Evolutionary conservation across 2,329 filamentous ascomycete species (phyloP).

Genomic region (Cryphonectria radicalis): DNA sequence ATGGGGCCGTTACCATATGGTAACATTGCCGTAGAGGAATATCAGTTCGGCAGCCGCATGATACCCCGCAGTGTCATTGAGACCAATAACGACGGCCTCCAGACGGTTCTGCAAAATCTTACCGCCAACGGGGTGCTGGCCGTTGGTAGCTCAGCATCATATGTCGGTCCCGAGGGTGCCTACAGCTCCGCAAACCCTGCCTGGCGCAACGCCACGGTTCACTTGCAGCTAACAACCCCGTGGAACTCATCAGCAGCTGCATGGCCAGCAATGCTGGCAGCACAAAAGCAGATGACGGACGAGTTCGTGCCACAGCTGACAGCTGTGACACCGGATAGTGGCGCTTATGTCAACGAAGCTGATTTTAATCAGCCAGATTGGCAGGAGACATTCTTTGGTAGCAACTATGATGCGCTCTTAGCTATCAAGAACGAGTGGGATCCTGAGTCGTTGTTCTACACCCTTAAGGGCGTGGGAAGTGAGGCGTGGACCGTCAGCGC

Average conservation of each 20-base stretch:
- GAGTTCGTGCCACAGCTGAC: conserved; percentile 38
- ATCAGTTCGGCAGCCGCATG: conserved; percentile 43
- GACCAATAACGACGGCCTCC: conserved; percentile 37
- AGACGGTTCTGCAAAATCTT: conserved; percentile 38
- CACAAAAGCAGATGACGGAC: conserved; percentile 39
- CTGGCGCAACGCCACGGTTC: conserved; percentile 42
- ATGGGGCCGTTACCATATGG: conserved; percentile 43
- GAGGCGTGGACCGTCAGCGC: conserved; percentile 46
- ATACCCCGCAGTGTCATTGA: conserved; percentile 41
- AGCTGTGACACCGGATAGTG: conserved; percentile 32
- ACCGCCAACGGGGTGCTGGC: conserved; percentile 38
- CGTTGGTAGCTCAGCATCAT: conserved; percentile 3
- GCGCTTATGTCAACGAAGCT: conserved; percentile 40
- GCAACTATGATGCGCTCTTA: conserved; percentile 36
- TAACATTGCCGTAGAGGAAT: conserved; percentile 39
- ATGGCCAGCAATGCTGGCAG: conserved; percentile 20
- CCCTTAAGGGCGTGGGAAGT: conserved; percentile 37
- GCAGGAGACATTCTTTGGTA: conserved; percentile 38
- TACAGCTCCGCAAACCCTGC: conserved; percentile 43
- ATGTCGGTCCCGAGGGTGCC: neutral
- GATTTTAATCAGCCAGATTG: conserved; percentile 40
- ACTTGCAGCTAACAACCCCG: conserved; percentile 38
- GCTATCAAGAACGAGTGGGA: conserved; percentile 40
- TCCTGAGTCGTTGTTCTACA: conserved; percentile 38
- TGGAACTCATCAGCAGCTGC: conserved; percentile 31